Evolutionary conservation across 352 stramenopile species (phyloP).

Genomic region (Phytophthora parvispora): DNA sequence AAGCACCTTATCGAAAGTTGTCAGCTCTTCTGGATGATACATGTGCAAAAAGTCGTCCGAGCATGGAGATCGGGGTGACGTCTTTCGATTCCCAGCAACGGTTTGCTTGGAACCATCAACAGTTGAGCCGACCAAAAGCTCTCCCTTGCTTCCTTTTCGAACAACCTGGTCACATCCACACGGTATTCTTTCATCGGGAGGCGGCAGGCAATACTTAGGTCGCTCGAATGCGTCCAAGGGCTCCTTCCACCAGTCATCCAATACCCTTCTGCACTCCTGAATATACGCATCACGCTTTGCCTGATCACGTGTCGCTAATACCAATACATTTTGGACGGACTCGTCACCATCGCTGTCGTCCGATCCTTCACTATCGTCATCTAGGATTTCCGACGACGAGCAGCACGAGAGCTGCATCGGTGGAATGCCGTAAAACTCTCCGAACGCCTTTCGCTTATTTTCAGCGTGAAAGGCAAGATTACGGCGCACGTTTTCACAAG

Average conservation of each 20-base stretch:
- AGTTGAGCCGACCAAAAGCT: conserved; percentile 3
- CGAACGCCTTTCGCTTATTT: conserved; percentile 65
- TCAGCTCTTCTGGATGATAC: conserved; percentile 88
- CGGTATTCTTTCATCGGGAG: conserved; percentile 25
- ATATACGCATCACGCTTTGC: conserved; percentile 81
- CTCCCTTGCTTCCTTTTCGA: conserved; percentile 20
- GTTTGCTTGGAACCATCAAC: neutral
- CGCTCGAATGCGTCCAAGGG: conserved; percentile 82
- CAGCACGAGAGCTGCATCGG: conserved; percentile 48
- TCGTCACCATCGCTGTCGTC: conserved; percentile 40
- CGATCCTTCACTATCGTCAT: conserved; percentile 40
- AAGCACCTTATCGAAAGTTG: conserved; percentile 88
- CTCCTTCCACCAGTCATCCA: conserved; percentile 91
- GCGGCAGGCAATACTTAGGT: conserved; percentile 44
- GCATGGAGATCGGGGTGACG: conserved; percentile 33
- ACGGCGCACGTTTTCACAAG: conserved; percentile 71
- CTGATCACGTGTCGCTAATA: conserved; percentile 40
- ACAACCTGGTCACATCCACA: conserved; percentile 34
- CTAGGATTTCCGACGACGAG: conserved; percentile 37
- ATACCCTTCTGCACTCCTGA: conserved; percentile 75
- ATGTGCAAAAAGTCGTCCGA: conserved; percentile 88
- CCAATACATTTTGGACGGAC: conserved; percentile 28
- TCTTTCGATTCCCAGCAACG: conserved; percentile 22
- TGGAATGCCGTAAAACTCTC: conserved; percentile 25
- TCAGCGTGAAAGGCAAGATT: conserved; percentile 75